phyloP scores from a whole-genome alignment of 305 asterid genomes.

The Rubia peregrina region DNA sequence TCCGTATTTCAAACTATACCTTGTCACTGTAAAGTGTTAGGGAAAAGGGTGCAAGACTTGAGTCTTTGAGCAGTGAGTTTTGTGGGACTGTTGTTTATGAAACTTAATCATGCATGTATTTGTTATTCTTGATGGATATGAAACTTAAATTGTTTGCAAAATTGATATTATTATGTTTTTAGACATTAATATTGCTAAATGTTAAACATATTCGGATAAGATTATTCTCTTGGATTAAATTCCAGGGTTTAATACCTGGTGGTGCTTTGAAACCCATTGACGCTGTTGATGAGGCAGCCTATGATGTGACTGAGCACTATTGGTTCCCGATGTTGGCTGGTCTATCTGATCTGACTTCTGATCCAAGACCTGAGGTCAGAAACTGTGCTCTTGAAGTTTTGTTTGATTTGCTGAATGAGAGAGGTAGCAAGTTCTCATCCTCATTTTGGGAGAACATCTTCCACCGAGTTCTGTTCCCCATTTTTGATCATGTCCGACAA shows the following conservation, averaged over 20 bases:
- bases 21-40: background rate
- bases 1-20: background rate
- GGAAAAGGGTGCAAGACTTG: background rate
- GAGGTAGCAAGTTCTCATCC: constrained; percentile 95
- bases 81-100: constrained; percentile 5
- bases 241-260: constrained; percentile 96
- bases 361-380: constrained; percentile 91
- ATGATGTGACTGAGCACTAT: constrained; percentile 95
- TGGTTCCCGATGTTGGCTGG: constrained; percentile 99
- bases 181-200: background rate
- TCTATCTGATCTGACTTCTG: constrained; percentile 96
- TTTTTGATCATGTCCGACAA: constrained; percentile 91
- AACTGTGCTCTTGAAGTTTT: constrained; percentile 98
- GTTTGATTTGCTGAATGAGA: constrained; percentile 93
- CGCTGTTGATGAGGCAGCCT: constrained; percentile 48
- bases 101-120: background rate
- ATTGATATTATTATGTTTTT: background rate
- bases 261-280: constrained; percentile 92
- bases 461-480: constrained; percentile 87
- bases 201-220: background rate
- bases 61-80: background rate
- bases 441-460: constrained; percentile 96
- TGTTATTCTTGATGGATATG: background rate
- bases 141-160: background rate
- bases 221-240: background rate